These are phyloP conservation scores for Euphorbia tirucalli DNA, from an alignment of 345 rosid species.

Conservation along the genomic window DNA sequence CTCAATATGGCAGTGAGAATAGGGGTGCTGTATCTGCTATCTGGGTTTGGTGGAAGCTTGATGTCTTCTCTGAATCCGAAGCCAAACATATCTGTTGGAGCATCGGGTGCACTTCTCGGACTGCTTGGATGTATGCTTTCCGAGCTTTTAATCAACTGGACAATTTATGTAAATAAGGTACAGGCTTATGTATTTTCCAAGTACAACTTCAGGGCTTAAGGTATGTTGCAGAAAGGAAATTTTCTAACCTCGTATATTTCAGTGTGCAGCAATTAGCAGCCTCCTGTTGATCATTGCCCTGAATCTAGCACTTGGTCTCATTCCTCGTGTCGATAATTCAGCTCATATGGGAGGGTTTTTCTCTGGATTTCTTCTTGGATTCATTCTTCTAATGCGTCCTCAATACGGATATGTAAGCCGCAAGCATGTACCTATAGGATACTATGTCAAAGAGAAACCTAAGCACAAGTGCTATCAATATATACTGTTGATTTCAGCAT, in stretches of 20 bases:
- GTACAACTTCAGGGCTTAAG: too few relatives aligned
- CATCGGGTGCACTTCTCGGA: slow-evolving; percentile 30
- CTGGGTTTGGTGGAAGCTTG: slow-evolving; percentile 31
- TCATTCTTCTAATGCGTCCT: slow-evolving; percentile 26
- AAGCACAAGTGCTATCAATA: slow-evolving; percentile 26
- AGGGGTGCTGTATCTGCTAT: slow-evolving; percentile 21
- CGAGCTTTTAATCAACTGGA: slow-evolving; percentile 29
- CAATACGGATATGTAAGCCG: slow-evolving; percentile 27
- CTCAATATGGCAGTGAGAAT: slow-evolving; percentile 20
- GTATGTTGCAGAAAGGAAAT: neutral
- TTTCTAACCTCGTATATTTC: slow-evolving; percentile 8
- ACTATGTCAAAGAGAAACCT: slow-evolving; percentile 17
- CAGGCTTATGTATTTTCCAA: neutral
- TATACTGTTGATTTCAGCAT: slow-evolving; percentile 10
- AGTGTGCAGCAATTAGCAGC: slow-evolving; percentile 21
- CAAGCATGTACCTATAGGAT: slow-evolving; percentile 21
- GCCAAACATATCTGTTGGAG: slow-evolving; percentile 24
- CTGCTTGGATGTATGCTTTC: slow-evolving; percentile 32
- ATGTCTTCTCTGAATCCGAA: slow-evolving; percentile 17
- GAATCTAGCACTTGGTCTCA: slow-evolving; percentile 24
- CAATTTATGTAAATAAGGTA: slow-evolving; percentile 30
- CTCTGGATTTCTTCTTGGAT: slow-evolving; percentile 31
- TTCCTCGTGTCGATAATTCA: slow-evolving; percentile 24
- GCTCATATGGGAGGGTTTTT: slow-evolving; percentile 30
- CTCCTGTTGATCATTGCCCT: slow-evolving; percentile 18